A percentile compares a stretch with the other conserved stretches of the same genome.
phyloP scores from a whole-genome alignment of 495 filamentous ascomycete species.

The Neurospora terricola region DNA sequence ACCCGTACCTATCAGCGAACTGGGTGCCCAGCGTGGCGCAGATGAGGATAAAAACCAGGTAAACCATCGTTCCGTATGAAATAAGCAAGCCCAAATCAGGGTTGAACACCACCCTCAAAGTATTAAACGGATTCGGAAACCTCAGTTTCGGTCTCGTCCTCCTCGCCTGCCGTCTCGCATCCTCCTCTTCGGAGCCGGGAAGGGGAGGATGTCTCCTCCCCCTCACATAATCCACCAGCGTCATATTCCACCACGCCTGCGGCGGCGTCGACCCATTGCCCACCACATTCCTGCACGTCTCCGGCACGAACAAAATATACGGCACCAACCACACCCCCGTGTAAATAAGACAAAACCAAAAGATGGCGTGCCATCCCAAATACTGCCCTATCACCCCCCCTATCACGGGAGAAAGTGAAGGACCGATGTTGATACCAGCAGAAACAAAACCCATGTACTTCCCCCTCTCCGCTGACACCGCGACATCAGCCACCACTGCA shows the following conservation, averaged over 20 bases:
- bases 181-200: neutral
- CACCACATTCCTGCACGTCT: constrained; percentile 62
- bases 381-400: constrained; percentile 55
- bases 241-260: constrained; percentile 44
- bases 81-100: constrained; percentile 44
- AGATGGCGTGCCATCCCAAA: constrained; percentile 61
- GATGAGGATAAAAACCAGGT: constrained; percentile 35
- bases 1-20: constrained; percentile 53
- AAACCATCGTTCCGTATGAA: constrained; percentile 42
- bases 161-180: too few species aligned
- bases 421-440: constrained; percentile 42
- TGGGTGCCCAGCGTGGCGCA: constrained; percentile 46
- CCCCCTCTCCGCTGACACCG: constrained; percentile 48
- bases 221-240: constrained; percentile 27
- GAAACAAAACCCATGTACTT: constrained; percentile 47
- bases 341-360: constrained; percentile 63
- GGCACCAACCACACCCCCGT: constrained; percentile 41
- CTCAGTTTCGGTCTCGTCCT: constrained; percentile 38
- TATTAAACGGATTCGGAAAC: constrained; percentile 62
- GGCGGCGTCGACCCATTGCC: constrained; percentile 52
- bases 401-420: constrained; percentile 51
- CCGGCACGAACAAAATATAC: constrained; percentile 48
- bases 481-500: constrained; percentile 53
- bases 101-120: constrained; percentile 54
- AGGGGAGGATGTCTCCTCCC: neutral